These are phyloP conservation scores for Citrus inodora DNA, from an alignment of 345 rosid genomes.

Conservation along the genomic window DNA sequence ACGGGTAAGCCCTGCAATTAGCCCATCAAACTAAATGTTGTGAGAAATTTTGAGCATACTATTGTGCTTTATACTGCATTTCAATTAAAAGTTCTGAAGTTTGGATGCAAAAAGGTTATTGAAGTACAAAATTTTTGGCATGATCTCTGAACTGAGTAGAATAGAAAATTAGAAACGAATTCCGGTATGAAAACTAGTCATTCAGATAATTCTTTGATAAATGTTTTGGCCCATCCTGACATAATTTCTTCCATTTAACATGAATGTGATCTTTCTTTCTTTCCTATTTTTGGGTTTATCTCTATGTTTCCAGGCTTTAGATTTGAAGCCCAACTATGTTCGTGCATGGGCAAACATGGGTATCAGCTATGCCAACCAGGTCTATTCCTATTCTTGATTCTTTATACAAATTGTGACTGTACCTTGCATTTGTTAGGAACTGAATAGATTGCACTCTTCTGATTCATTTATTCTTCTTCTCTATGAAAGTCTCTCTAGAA, in stretches of 20 bases:
- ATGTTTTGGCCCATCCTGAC: neutral
- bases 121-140: neutral
- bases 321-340: constrained; percentile 98
- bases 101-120: neutral
- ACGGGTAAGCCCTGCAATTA: constrained; percentile 41
- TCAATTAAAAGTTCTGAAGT: neutral
- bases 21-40: neutral
- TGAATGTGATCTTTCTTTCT: neutral
- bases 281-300: neutral
- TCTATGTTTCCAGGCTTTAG: constrained; percentile 64
- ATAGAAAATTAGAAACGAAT: neutral
- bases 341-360: constrained; percentile 99
- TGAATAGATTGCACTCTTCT: neutral
- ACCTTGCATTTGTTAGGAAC: neutral
- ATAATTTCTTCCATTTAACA: neutral
- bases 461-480: neutral
- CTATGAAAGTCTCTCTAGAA: neutral
- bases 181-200: neutral
- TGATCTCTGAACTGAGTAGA: neutral
- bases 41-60: neutral
- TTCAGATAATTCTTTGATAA: neutral
- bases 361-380: constrained; percentile 99
- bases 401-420: neutral
- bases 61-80: neutral
- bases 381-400: constrained; percentile 20